Base-by-base conservation (phyloP, 2,329 filamentous ascomycete species). In the Nemania sp. region DNA sequence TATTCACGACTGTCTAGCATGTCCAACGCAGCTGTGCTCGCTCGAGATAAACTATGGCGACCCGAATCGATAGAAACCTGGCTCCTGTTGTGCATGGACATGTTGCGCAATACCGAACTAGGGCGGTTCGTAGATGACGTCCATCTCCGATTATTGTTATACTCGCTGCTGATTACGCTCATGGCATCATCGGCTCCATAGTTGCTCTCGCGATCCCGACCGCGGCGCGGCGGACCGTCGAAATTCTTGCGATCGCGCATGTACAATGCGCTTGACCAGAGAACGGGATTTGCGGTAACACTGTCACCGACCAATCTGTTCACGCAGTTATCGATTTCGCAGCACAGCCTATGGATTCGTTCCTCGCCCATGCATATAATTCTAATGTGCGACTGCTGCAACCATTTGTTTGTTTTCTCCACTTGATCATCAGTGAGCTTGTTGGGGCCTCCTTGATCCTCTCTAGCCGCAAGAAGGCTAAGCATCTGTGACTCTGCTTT, bases 381-480 rank as follows among this genome's bases (percentile, higher is more conserved):
- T 78, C 97, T 93, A 35, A 98, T 91, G 15, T 90, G 89, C 71
- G 90, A 91, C 72, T 92, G 89, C 56, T 92, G 89, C 61, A 98
- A 84, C 93, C 95, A 99, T 64, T 89, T 88, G 22, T 87, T 83
- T 0, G 94, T 97, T 72, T 94, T 90, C 59, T 97, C 93, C 0
- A 94, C 91, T 78, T 98, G 96, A 63, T 97, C 93, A 77, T 98
- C 95, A n/a, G 93, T 94, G 13, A 99, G 86, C 79, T 99, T 99
- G 79, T 97, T 97, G 0, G 93, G 93, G 0, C 96, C 95, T 13
- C 94, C 95, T 73, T 97, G 93, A 61, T 93, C 93, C 64, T 92
- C 90, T 0, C 88, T 85, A 5, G 94, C 94, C 32, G 94, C 93
- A 77, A 98, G 87, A 13, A 97, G 87, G 69, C 97, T 94, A 78